These are phyloP conservation scores for Inga laurina DNA, from an alignment of 306 rosid species.

Conservation along the genomic window DNA sequence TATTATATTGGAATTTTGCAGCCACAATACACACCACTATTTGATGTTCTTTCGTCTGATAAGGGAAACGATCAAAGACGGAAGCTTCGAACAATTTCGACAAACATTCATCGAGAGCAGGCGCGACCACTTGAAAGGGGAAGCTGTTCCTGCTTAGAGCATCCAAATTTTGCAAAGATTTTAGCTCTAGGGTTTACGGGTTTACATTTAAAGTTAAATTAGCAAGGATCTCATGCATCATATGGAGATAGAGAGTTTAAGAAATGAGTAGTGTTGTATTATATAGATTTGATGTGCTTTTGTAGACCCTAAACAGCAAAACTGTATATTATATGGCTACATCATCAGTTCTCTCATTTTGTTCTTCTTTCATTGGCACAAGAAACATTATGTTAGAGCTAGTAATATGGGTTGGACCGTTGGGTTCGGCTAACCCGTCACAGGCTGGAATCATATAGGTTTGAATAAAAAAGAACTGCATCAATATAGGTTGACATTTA, in stretches of 20 bases:
- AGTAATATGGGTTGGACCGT: too few species aligned
- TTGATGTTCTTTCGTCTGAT: slow-evolving; percentile 68
- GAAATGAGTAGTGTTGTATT: not conserved
- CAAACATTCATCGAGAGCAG: slow-evolving; percentile 54
- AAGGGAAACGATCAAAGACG: slow-evolving; percentile 74
- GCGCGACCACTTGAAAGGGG: slow-evolving; percentile 44
- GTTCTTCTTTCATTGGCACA: too few species aligned
- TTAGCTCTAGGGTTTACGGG: not conserved
- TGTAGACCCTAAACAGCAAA: not conserved
- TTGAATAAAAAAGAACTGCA: too few species aligned
- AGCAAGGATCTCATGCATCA: not conserved
- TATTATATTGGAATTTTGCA: slow-evolving; percentile 45
- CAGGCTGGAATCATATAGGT: too few species aligned
- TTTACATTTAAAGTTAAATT: not conserved
- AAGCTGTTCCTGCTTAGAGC: slow-evolving; percentile 43
- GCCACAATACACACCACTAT: slow-evolving; percentile 93
- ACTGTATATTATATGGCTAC: not conserved
- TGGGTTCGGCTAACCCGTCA: too few species aligned
- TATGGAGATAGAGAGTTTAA: not conserved
- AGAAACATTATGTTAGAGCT: too few species aligned
- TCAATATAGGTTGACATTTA: too few species aligned
- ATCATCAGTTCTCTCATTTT: not conserved
- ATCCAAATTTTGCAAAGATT: not conserved
- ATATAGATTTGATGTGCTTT: not conserved
- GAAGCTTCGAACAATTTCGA: slow-evolving; percentile 71